These are phyloP conservation scores for Radiomyces spectabilis DNA, from an alignment of 192 early-diverging fungal genomes.

Conservation along the genomic window DNA sequence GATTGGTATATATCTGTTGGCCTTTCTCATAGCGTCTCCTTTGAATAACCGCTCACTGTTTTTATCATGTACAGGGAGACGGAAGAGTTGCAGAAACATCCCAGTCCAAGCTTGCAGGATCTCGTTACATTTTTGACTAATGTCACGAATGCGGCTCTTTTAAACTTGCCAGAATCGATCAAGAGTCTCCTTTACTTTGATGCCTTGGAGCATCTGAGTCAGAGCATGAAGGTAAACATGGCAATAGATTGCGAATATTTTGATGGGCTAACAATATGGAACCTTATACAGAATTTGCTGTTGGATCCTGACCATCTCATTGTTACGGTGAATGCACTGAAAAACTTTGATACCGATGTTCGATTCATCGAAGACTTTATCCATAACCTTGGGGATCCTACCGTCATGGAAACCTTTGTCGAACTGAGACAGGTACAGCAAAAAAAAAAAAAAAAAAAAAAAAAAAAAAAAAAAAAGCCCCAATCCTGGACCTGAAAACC, in stretches of 20 bases:
- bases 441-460: not conserved
- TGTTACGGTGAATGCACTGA: constrained; percentile 51
- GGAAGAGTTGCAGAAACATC: constrained; percentile 32
- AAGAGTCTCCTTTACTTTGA: constrained; percentile 66
- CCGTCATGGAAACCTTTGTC: constrained; percentile 56
- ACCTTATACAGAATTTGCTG: constrained; percentile 42
- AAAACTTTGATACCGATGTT: constrained; percentile 62
- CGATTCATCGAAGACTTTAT: constrained; percentile 69
- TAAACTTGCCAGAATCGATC: constrained; percentile 56
- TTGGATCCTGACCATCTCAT: constrained; percentile 49
- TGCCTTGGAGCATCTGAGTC: constrained; percentile 64
- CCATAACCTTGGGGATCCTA: constrained; percentile 53
- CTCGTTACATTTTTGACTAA: constrained; percentile 61
- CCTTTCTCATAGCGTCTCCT: no score
- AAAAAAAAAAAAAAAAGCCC: no score
- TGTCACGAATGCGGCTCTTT: constrained; percentile 61
- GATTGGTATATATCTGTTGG: constrained; percentile 66
- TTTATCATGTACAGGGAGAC: constrained; percentile 43
- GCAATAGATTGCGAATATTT: no score
- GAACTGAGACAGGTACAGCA: constrained; percentile 63
- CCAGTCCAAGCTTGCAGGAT: constrained; percentile 70
- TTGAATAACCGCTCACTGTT: no score
- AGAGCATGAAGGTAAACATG: constrained; percentile 50
- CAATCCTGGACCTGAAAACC: not conserved
- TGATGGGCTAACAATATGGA: no score